Evolutionary conservation across 2,329 filamentous ascomycete species (phyloP), one percentile per base, ranked within the genome.

Genomic region (Alternaria panax): DNA sequence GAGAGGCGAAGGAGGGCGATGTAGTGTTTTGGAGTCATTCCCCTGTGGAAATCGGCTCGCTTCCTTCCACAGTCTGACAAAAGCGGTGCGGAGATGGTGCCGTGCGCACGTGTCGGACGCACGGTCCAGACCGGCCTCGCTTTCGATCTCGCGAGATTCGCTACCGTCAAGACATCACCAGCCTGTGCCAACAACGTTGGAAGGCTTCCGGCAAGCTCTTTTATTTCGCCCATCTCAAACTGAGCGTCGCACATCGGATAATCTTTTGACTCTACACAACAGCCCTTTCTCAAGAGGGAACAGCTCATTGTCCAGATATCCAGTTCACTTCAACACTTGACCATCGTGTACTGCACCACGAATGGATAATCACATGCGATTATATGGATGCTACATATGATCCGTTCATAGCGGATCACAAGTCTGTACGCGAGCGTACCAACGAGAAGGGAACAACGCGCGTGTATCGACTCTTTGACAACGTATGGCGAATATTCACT

Each of bases 21-120:
- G 50, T 51, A 7, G 36, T 54, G 51, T 48, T 34, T 34, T 34
- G 30, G 4, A 38, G 20, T 54, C 18, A 22, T 53, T 38, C 46
- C 36, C 34, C 47, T 5, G 22, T 9, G 38, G 18, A 40, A 40
- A 51, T n/a, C 28, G 32, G 34, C 9, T 12, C n/a, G 27, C 32
- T 40, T 14, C n/a, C 32, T 24, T 36, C 24, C 16, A n/a, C 40
- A 20, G 38, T 32, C 25, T 20, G 40, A 43, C 14, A 38, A 4
- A 28, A 12, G 45, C 52, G 46, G 52, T 24, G 45, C 45, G 34
- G 42, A 42, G 32, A n/a, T 24, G 18, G 18, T 8, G 34, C 55
- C 45, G 18, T 7, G 30, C 12, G 38, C 42, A 50, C 43, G 51
- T 55, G 51, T n/a, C 25, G 18, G n/a, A 8, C 25, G 16, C 36